These are phyloP conservation scores for Pichia sp. DNA, from an alignment of 1,139 yeast genomes.

Conservation along the genomic window DNA sequence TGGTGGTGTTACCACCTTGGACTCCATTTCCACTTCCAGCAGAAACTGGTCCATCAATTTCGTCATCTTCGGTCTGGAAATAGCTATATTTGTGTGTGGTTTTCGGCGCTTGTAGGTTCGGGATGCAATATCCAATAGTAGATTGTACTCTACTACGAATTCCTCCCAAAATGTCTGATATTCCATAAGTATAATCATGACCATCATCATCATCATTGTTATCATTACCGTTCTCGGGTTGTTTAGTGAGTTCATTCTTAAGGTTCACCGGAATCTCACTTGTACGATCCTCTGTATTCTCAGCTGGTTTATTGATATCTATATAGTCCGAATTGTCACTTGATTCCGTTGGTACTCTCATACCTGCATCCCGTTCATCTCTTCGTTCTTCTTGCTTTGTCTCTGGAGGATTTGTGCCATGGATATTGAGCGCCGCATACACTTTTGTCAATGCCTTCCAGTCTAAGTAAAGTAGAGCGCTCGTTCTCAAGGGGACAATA, in stretches of 20 bases:
- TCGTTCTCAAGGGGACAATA: constrained; percentile 85
- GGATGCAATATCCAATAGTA: constrained; percentile 14
- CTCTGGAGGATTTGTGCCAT: not conserved
- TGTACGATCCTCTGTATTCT: constrained; percentile 7
- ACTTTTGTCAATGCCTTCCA: constrained; percentile 57
- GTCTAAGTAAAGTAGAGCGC: constrained; percentile 72
- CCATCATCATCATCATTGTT: not conserved
- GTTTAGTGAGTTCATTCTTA: constrained; percentile 3
- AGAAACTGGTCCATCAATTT: constrained; percentile 3
- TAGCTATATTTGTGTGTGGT: constrained; percentile 27
- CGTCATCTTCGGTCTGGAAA: constrained; percentile 27
- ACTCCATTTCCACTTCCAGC: constrained; percentile 3
- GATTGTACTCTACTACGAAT: constrained; percentile 10
- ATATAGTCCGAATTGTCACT: constrained; percentile 9
- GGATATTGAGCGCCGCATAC: constrained; percentile 24
- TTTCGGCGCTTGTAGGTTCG: constrained; percentile 11
- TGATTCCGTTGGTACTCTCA: constrained; percentile 4
- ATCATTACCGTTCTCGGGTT: not conserved
- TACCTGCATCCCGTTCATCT: constrained; percentile 25
- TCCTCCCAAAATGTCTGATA: not conserved
- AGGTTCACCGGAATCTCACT: constrained; percentile 23
- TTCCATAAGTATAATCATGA: not conserved
- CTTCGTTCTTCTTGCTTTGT: not conserved
- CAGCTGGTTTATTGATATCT: not conserved
- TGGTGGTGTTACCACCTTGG: not conserved